Percentiles rank a stretch among this genome's conserved stretches.
Evolutionary conservation across 768 basidiomycete genomes (phyloP).

Genomic region (Chalciporus chontae): DNA sequence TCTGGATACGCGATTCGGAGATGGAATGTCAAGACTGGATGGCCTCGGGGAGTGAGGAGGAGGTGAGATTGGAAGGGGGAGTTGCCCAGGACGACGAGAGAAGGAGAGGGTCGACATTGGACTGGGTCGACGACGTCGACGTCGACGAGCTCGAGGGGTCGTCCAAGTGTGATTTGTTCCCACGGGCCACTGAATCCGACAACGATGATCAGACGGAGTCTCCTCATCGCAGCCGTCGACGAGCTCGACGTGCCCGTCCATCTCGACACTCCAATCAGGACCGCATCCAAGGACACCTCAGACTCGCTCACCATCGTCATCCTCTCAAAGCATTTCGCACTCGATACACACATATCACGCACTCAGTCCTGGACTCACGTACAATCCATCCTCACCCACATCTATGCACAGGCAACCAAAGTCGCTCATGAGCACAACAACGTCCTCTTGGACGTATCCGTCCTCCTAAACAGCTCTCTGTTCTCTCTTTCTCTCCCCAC

Average conservation of each 20-base stretch:
- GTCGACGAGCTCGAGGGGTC: neutral
- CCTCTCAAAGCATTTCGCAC: constrained; percentile 58
- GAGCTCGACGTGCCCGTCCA: constrained; percentile 50
- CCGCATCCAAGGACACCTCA: constrained; percentile 42
- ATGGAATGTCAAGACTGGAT: constrained; percentile 16
- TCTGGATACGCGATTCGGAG: constrained; percentile 6
- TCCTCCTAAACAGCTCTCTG: constrained; percentile 62
- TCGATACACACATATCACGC: constrained; percentile 31
- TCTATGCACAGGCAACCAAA: constrained; percentile 84
- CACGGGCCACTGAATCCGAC: neutral
- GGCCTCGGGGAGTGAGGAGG: constrained; percentile 2
- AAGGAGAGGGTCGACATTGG: neutral
- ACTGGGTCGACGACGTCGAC: constrained; percentile 11
- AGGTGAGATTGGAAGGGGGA: constrained; percentile 1
- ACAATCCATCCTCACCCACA: constrained; percentile 74
- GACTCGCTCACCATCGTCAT: constrained; percentile 60
- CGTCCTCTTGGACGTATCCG: constrained; percentile 73
- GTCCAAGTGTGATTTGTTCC: neutral
- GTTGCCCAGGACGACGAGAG: neutral
- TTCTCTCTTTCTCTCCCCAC: constrained; percentile 38
- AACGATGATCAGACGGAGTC: constrained; percentile 13
- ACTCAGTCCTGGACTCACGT: constrained; percentile 59
- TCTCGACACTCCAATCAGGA: constrained; percentile 50
- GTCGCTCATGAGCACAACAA: constrained; percentile 65
- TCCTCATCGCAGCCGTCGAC: constrained; percentile 56